A percentile compares a stretch with the other conserved stretches of the same genome.
Conservation (phyloP, 2,329 filamentous ascomycete species). For the Zasmidium citrigriseum region DNA sequence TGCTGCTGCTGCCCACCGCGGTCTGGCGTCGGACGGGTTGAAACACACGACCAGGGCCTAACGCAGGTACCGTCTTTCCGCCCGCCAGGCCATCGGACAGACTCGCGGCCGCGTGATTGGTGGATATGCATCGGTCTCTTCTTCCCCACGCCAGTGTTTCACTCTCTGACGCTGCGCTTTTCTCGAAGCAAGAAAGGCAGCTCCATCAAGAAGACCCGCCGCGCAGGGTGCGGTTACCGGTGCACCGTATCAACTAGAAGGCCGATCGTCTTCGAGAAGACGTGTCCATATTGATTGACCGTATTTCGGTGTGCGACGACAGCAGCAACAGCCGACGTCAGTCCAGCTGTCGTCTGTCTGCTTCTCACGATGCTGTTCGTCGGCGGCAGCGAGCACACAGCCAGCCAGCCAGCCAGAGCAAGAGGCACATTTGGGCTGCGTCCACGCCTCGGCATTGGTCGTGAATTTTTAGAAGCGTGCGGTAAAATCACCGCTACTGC, state of each 20-base stretch:
- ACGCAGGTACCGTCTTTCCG: conserved; percentile 17
- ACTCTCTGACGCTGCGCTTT: conserved; percentile 18
- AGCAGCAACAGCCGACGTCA: neutral
- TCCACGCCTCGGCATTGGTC: conserved; percentile 1
- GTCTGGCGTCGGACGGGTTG: conserved; percentile 15
- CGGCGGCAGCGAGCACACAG: neutral
- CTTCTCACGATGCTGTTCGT: neutral
- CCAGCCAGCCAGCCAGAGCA: neutral
- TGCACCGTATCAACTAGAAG: conserved; percentile 18
- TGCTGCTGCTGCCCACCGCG: conserved; percentile 6
- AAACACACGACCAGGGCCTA: conserved; percentile 23
- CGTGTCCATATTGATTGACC: conserved; percentile 4
- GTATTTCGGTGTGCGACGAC: neutral
- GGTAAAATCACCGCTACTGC: conserved; percentile 1
- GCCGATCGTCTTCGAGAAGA: conserved; percentile 19
- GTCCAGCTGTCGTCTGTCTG: conserved; percentile 5
- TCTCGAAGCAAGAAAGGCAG: conserved; percentile 9
- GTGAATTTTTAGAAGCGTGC: conserved; percentile 3
- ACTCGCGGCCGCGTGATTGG: neutral
- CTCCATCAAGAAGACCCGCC: conserved; percentile 2
- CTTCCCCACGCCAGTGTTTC: conserved; percentile 26
- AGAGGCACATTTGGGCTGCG: neutral
- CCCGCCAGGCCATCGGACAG: conserved; percentile 2
- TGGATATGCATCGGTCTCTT: neutral
- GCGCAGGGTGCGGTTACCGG: conserved; percentile 4